A percentile compares a stretch with the other conserved stretches of the same genome.
Evolutionary conservation across 129 eudicot genomes (phyloP).

Genomic region (Arctium lappa): DNA sequence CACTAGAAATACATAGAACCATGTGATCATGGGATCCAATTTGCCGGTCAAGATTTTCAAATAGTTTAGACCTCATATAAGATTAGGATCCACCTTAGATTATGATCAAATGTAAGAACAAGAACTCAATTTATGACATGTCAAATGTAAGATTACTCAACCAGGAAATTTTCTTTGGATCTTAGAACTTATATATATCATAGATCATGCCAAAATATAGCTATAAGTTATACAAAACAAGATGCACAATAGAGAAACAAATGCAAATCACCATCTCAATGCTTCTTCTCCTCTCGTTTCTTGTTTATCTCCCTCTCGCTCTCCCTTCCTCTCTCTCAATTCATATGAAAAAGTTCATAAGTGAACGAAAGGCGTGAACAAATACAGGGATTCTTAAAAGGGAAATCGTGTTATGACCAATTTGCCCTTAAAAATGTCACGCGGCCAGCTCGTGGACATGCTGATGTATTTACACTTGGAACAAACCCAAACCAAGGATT

Average conservation of each 20-base stretch:
- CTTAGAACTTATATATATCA: neutral
- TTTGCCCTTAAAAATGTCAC: conserved; percentile 17
- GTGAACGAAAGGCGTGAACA: conserved; percentile 5
- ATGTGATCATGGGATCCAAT: neutral
- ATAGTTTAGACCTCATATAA: neutral
- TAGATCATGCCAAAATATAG: conserved; percentile 4
- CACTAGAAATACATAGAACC: too few species aligned
- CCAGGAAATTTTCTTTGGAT: neutral
- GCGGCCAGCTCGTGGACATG: neutral
- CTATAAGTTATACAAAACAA: conserved; percentile 7
- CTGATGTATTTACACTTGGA: neutral
- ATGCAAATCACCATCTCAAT: conserved; percentile 11
- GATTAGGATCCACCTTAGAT: neutral
- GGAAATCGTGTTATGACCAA: conserved; percentile 11
- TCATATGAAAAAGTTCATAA: neutral
- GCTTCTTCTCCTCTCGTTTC: conserved; percentile 2
- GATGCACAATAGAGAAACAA: conserved; percentile 6
- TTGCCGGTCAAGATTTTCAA: neutral
- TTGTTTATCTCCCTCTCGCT: neutral
- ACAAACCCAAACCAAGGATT: neutral
- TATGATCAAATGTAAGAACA: neutral
- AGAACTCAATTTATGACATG: neutral
- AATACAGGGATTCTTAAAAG: conserved; percentile 1
- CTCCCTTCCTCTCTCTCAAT: neutral
- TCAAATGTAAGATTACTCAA: neutral